Evolutionary conservation across 805 yeast species (phyloP).

Genomic region (Candida arabinofermentans): DNA sequence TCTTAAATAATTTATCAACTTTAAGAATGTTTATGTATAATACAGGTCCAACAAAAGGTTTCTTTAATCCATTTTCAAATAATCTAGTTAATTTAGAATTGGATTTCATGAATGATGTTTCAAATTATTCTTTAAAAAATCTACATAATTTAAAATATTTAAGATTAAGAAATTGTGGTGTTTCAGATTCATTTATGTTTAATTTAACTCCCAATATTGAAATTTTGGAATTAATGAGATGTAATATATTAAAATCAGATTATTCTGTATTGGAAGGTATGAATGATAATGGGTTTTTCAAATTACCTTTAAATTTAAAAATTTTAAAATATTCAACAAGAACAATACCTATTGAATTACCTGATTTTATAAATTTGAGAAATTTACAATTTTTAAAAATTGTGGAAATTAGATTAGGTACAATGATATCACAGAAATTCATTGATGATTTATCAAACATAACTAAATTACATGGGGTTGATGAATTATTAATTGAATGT

Average conservation of each 20-base stretch:
- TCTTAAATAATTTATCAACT: not conserved
- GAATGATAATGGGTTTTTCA: not conserved
- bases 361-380: not conserved
- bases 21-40: slow-evolving; percentile 3
- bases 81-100: slow-evolving; percentile 1
- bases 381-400: not conserved
- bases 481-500: not conserved
- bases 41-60: not conserved
- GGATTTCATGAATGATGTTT: slow-evolving; percentile 1
- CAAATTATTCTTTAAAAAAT: not conserved
- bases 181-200: not conserved
- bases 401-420: not conserved
- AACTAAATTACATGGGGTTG: not conserved
- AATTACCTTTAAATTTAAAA: slow-evolving; percentile 1
- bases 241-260: not conserved
- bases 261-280: not conserved
- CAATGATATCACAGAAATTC: not conserved
- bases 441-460: not conserved
- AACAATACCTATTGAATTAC: not conserved
- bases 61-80: not conserved
- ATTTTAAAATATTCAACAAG: slow-evolving; percentile 1
- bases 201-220: not conserved
- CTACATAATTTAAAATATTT: not conserved
- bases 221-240: slow-evolving; percentile 1
- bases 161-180: slow-evolving; percentile 3